A percentile compares a stretch with the other conserved stretches of the same genome.
Evolutionary conservation across 768 basidiomycete species (phyloP).

Genomic region (Dictyophora rubrovolvata): DNA sequence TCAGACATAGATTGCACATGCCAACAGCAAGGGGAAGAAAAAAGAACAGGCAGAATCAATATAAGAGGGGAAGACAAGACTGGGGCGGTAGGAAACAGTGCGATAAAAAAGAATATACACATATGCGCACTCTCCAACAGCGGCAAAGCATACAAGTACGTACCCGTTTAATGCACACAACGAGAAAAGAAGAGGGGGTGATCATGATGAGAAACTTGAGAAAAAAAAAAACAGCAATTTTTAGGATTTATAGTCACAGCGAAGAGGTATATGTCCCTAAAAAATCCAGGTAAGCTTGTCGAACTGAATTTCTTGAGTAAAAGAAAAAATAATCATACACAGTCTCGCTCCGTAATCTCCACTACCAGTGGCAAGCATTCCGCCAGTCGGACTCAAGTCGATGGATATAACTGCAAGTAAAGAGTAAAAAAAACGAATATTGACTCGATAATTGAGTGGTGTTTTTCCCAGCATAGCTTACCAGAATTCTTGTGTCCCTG

Average conservation of each 20-base stretch:
- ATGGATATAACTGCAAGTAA: slow-evolving; percentile 51
- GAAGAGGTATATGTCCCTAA: slow-evolving; percentile 4
- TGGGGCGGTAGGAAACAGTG: not conserved
- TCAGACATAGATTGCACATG: not conserved
- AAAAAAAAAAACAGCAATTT: not conserved
- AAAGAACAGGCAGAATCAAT: not conserved
- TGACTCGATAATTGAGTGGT: not conserved
- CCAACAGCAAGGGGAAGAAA: not conserved
- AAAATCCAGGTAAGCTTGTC: too few relatives aligned
- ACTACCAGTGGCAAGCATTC: slow-evolving; percentile 56
- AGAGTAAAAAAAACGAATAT: not conserved
- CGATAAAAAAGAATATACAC: not conserved
- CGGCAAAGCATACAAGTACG: not conserved
- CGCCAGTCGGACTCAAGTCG: slow-evolving; percentile 53
- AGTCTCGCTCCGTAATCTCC: slow-evolving; percentile 66
- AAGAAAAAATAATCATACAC: slow-evolving; percentile 28
- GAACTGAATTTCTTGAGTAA: not conserved
- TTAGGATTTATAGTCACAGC: not conserved
- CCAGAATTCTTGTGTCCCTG: slow-evolving; percentile 59
- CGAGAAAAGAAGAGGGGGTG: not conserved
- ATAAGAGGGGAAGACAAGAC: not conserved
- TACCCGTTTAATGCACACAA: not conserved
- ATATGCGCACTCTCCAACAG: not conserved
- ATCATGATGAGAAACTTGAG: not conserved
- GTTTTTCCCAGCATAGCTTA: slow-evolving; percentile 10